A percentile compares a stretch with the other conserved stretches of the same genome.
Evolutionary conservation across 2,329 filamentous ascomycete genomes (phyloP).

Genomic region (Stagonosporopsis cucurbitacearum): DNA sequence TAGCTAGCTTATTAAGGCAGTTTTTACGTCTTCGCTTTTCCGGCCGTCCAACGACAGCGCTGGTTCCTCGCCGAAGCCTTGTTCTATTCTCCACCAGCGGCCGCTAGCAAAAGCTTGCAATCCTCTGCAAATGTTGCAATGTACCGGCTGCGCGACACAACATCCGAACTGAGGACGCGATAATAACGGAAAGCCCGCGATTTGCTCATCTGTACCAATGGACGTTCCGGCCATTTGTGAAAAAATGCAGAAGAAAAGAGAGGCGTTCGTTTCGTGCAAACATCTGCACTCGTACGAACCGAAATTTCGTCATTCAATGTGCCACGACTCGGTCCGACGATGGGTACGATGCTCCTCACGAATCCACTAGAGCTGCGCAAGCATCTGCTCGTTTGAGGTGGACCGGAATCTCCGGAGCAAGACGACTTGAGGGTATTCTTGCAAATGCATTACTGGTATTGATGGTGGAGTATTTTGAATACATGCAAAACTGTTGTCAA

Average conservation of each 20-base stretch:
- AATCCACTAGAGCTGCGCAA: not conserved
- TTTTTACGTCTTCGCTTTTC: conserved; percentile 15
- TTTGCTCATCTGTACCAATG: not conserved
- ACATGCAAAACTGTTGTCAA: not conserved
- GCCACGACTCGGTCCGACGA: not conserved
- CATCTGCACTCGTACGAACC: not conserved
- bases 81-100: conserved; percentile 6
- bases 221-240: not conserved
- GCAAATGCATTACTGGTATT: not conserved
- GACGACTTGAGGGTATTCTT: no score
- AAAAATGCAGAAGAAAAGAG: not conserved
- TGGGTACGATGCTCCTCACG: not conserved
- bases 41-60: conserved; percentile 5
- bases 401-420: not conserved
- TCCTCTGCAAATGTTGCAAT: conserved; percentile 1
- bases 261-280: not conserved
- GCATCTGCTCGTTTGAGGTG: not conserved
- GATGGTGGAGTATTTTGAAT: not conserved
- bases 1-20: conserved; percentile 4
- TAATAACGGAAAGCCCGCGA: not conserved
- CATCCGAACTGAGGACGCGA: no score
- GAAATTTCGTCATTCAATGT: not conserved
- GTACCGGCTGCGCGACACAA: not conserved
- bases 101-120: conserved; percentile 14
- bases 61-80: not conserved